A percentile compares a stretch with the other conserved stretches of the same genome.
Evolutionary conservation across 2,329 filamentous ascomycete genomes (phyloP).

Genomic region (Sclerotinia sclerotiorum): DNA sequence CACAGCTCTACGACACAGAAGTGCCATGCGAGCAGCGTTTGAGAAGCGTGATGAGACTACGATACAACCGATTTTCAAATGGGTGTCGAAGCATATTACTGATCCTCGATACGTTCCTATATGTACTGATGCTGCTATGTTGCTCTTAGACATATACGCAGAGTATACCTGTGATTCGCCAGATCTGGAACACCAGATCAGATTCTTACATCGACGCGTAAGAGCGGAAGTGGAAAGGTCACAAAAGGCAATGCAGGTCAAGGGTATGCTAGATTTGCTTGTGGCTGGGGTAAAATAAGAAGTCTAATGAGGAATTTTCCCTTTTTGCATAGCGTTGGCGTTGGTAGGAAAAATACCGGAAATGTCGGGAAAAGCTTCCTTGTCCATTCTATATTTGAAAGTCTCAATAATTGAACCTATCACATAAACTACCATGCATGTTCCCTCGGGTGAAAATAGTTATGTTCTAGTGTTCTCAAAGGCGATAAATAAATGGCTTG

Average conservation of each 20-base stretch:
- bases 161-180: slow-evolving; percentile 73
- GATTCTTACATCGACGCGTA: slow-evolving; percentile 68
- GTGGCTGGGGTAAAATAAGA: slow-evolving; percentile 50
- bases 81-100: slow-evolving; percentile 77
- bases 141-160: slow-evolving; percentile 84
- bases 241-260: slow-evolving; percentile 76
- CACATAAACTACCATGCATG: background rate
- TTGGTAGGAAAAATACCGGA: slow-evolving; percentile 31
- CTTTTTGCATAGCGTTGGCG: slow-evolving; percentile 46
- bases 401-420: slow-evolving; percentile 24
- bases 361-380: slow-evolving; percentile 22
- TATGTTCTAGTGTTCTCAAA: background rate
- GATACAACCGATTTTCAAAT: slow-evolving; percentile 78
- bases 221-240: slow-evolving; percentile 77
- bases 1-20: slow-evolving; percentile 82
- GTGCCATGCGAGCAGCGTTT: slow-evolving; percentile 77
- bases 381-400: slow-evolving; percentile 20
- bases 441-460: background rate
- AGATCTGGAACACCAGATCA: slow-evolving; percentile 70
- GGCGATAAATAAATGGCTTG: background rate
- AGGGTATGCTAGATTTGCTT: slow-evolving; percentile 84
- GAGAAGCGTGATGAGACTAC: slow-evolving; percentile 76
- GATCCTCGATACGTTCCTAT: slow-evolving; percentile 79
- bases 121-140: slow-evolving; percentile 78
- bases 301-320: slow-evolving; percentile 19